phyloP scores from a whole-genome alignment of 2,329 filamentous ascomycete genomes.

The Camptophora hylomeconis region DNA sequence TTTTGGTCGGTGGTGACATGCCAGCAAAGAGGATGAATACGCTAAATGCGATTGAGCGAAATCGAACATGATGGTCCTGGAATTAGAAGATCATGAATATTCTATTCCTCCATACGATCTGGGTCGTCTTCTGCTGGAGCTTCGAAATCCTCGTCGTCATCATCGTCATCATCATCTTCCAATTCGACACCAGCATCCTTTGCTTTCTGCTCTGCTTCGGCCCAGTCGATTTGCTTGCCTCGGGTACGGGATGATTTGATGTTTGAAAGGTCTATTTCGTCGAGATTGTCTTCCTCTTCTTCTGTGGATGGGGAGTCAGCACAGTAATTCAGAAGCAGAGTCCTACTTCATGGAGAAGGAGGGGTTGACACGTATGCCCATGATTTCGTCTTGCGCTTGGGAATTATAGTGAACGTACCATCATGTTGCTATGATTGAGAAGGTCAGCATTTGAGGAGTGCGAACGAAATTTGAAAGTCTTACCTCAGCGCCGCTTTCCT shows the following conservation, averaged over 20 bases:
- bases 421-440: neutral
- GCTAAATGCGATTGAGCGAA: too few relatives aligned
- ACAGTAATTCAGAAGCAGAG: neutral
- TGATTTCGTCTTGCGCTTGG: slow-evolving; percentile 1
- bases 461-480: too few relatives aligned
- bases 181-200: slow-evolving; percentile 63
- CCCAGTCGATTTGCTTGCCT: slow-evolving; percentile 84
- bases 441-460: too few relatives aligned
- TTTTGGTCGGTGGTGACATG: too few relatives aligned
- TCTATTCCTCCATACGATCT: too few relatives aligned
- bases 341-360: neutral
- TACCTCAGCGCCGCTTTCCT: slow-evolving; percentile 51
- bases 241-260: slow-evolving; percentile 86
- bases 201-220: slow-evolving; percentile 72
- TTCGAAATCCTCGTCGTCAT: slow-evolving; percentile 26
- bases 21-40: too few relatives aligned
- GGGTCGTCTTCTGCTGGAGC: slow-evolving; percentile 16
- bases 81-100: too few relatives aligned
- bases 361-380: neutral
- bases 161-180: slow-evolving; percentile 49
- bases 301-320: slow-evolving; percentile 32
- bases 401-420: slow-evolving; percentile 1
- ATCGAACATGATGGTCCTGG: too few relatives aligned
- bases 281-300: slow-evolving; percentile 68
- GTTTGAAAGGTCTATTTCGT: slow-evolving; percentile 83